These are phyloP conservation scores for Kwoniella shandongensis DNA, from an alignment of 768 basidiomycete genomes.

Conservation along the genomic window DNA sequence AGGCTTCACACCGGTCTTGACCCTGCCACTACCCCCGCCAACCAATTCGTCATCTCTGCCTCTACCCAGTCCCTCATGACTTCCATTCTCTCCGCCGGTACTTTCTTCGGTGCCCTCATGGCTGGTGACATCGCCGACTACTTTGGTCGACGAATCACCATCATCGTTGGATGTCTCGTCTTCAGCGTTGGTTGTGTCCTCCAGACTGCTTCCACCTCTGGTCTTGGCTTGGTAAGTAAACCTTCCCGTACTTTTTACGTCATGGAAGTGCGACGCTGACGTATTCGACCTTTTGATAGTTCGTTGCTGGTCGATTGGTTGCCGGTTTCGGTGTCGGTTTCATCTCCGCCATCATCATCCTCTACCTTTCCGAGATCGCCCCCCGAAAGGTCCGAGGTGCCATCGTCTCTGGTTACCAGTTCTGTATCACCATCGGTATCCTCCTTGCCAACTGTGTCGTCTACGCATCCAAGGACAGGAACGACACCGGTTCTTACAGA, in stretches of 20 bases:
- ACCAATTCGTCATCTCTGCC: not conserved
- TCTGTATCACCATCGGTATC: conserved; percentile 29
- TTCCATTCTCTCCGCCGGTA: conserved; percentile 7
- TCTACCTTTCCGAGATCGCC: conserved; percentile 4
- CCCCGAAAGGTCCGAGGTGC: conserved; percentile 18
- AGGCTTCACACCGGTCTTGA: not conserved
- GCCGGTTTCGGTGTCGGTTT: conserved; percentile 11
- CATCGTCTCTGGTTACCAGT: conserved; percentile 26
- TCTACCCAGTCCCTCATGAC: not conserved
- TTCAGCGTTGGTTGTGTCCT: conserved; percentile 34
- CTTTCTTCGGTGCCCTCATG: not conserved
- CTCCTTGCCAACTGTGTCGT: conserved; percentile 10
- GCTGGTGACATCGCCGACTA: not conserved
- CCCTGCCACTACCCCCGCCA: not conserved
- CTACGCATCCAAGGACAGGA: conserved; percentile 9
- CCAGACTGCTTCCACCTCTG: conserved; percentile 21
- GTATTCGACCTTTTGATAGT: not conserved
- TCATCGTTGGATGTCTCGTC: conserved; percentile 25
- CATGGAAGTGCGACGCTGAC: not conserved
- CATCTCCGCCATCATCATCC: not conserved
- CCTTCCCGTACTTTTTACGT: too few species aligned
- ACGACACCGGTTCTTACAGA: conserved; percentile 10
- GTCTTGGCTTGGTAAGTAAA: too few species aligned
- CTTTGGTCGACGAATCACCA: not conserved
- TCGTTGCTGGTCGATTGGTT: conserved; percentile 4